Conservation (phyloP, 1,139 yeast species). For the Candida pseudocylindracea region DNA sequence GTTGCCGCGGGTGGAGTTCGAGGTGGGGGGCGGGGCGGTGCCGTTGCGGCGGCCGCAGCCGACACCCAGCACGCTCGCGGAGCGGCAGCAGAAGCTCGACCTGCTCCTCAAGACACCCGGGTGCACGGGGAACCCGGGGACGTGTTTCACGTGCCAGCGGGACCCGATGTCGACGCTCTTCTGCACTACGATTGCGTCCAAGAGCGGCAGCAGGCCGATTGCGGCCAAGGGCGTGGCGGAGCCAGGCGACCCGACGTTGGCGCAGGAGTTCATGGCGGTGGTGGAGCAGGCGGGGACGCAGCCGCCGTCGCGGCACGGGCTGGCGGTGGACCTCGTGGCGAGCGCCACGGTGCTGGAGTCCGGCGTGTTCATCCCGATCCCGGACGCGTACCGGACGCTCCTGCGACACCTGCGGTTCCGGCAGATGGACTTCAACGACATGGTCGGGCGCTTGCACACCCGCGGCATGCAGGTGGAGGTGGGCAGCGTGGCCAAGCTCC, state of each 20-base stretch:
- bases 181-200: conserved; percentile 51
- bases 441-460: conserved; percentile 58
- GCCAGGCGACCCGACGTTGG: conserved; percentile 56
- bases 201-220: not conserved
- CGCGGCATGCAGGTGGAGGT: conserved; percentile 82
- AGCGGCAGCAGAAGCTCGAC: conserved; percentile 9
- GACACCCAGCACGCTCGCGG: conserved; percentile 16
- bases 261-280: conserved; percentile 68
- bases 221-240: no score
- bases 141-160: conserved; percentile 61
- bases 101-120: conserved; percentile 8
- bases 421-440: conserved; percentile 46
- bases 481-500: conserved; percentile 62
- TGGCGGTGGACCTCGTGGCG: not conserved
- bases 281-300: conserved; percentile 7
- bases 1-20: no score
- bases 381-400: conserved; percentile 72
- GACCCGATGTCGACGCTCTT: conserved; percentile 82
- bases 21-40: no score
- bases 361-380: conserved; percentile 60
- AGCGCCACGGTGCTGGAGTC: conserved; percentile 2
- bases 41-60: conserved; percentile 28
- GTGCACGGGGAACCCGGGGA: conserved; percentile 82
- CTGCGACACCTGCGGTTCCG: conserved; percentile 61
- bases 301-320: conserved; percentile 14